phyloP scores from a whole-genome alignment of 257 asterid species.

The Cinchona pubescens region DNA sequence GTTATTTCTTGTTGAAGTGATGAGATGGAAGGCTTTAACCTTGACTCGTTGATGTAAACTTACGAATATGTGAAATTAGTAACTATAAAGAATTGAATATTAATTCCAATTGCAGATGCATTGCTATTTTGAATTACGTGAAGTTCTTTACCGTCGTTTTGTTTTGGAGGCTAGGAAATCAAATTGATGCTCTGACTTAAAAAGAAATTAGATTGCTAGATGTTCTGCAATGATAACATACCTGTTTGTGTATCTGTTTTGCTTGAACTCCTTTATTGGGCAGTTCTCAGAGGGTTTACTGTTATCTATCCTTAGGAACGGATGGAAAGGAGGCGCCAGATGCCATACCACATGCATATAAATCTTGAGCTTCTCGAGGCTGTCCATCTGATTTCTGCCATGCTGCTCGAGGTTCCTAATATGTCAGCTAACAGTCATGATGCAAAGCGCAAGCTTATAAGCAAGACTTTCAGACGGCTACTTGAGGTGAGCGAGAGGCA shows the following conservation, averaged over 20 bases:
- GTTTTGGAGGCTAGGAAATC: not conserved
- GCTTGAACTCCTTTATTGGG: not conserved
- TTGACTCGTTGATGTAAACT: not conserved
- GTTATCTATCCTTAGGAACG: conserved; percentile 58
- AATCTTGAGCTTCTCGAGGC: conserved; percentile 98
- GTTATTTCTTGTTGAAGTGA: not conserved
- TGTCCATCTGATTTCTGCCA: conserved; percentile 85
- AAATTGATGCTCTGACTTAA: too few species aligned
- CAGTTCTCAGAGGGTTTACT: not conserved
- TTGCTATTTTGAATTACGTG: not conserved
- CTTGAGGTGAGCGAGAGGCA: conserved; percentile 86
- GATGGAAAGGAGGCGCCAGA: conserved; percentile 89
- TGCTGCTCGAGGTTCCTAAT: conserved; percentile 95
- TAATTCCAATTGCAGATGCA: not conserved
- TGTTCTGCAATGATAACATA: not conserved
- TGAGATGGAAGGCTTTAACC: not conserved
- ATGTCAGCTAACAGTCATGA: conserved; percentile 90
- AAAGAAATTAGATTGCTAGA: not conserved
- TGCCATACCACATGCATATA: conserved; percentile 99
- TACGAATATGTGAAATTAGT: not conserved
- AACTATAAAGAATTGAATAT: not conserved
- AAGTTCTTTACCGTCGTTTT: not conserved
- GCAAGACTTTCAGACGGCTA: conserved; percentile 78
- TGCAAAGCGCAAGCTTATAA: conserved; percentile 73
- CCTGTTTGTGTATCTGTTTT: not conserved